A percentile compares a stretch with the other conserved stretches of the same genome.
These are phyloP conservation scores for Xylaria sp. DNA, from an alignment of 2,329 filamentous ascomycete species.

Conservation along the genomic window DNA sequence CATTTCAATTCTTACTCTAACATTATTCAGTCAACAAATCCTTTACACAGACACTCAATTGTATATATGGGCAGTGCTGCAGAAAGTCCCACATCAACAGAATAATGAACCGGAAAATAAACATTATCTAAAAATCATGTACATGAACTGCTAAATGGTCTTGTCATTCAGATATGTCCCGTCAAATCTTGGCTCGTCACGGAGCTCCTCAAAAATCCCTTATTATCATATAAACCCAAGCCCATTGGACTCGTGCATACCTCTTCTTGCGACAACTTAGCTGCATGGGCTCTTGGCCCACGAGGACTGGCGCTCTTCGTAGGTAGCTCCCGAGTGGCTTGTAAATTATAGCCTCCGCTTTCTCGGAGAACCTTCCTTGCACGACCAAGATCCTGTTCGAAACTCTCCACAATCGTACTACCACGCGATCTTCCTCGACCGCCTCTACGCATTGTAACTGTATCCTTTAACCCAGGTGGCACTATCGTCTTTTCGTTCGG, in stretches of 20 bases:
- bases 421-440: constrained; percentile 33
- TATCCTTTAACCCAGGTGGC: constrained; percentile 2
- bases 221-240: constrained; percentile 43
- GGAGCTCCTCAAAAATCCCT: constrained; percentile 44
- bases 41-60: not conserved
- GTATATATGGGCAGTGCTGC: not conserved
- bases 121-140: constrained; percentile 26
- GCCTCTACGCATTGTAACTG: constrained; percentile 14
- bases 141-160: constrained; percentile 30
- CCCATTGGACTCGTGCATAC: constrained; percentile 38
- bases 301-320: constrained; percentile 1
- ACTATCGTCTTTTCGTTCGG: not conserved
- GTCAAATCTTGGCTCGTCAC: constrained; percentile 9
- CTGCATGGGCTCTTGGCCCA: constrained; percentile 32
- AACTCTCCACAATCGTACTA: constrained; percentile 40
- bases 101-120: constrained; percentile 32
- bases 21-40: constrained; percentile 16
- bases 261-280: constrained; percentile 35
- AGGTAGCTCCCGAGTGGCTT: constrained; percentile 17
- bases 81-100: constrained; percentile 17
- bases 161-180: constrained; percentile 11
- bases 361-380: constrained; percentile 32
- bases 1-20: constrained; percentile 18
- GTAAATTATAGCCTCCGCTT: constrained; percentile 29
- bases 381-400: constrained; percentile 35